Conservation (phyloP, 2,329 filamentous ascomycete genomes). For the Diaporthe vaccinii region DNA sequence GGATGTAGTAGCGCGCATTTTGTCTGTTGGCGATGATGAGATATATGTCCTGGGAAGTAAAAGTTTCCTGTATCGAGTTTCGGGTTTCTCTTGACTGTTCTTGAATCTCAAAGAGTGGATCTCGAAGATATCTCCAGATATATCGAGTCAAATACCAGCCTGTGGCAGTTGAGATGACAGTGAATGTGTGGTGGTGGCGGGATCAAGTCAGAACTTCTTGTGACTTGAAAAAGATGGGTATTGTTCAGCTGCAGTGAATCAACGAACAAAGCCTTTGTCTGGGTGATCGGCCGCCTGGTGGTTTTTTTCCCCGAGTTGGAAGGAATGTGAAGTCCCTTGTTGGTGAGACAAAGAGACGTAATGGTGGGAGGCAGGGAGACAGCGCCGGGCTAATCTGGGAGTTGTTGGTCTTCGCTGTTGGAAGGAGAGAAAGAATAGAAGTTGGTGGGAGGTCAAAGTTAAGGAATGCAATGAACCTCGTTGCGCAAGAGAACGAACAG, state of each 20-base stretch:
- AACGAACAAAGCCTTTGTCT: constrained; percentile 22
- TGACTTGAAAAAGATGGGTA: neutral
- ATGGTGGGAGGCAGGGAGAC: neutral
- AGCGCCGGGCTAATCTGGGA: constrained; percentile 14
- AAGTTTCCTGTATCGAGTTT: constrained; percentile 5
- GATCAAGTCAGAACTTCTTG: constrained; percentile 1
- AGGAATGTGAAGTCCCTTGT: constrained; percentile 19
- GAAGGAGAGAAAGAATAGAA: constrained; percentile 30
- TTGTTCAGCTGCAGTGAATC: neutral
- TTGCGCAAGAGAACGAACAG: constrained; percentile 25
- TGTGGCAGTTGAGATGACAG: constrained; percentile 24
- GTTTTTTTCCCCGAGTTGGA: constrained; percentile 2
- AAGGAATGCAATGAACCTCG: constrained; percentile 34
- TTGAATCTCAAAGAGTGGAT: constrained; percentile 14
- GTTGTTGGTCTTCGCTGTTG: constrained; percentile 24
- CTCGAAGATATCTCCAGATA: constrained; percentile 4
- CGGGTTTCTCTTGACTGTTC: constrained; percentile 16
- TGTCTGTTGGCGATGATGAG: neutral
- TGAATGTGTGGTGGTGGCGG: constrained; percentile 29
- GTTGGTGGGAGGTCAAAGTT: constrained; percentile 18
- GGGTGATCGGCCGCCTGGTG: neutral
- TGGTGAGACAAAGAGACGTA: constrained; percentile 26
- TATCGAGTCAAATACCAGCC: constrained; percentile 30
- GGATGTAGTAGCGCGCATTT: neutral
- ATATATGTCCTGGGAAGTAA: constrained; percentile 1